These are phyloP conservation scores for Yamadazyma epiphylla DNA, from an alignment of 1,139 yeast genomes.

Conservation along the genomic window DNA sequence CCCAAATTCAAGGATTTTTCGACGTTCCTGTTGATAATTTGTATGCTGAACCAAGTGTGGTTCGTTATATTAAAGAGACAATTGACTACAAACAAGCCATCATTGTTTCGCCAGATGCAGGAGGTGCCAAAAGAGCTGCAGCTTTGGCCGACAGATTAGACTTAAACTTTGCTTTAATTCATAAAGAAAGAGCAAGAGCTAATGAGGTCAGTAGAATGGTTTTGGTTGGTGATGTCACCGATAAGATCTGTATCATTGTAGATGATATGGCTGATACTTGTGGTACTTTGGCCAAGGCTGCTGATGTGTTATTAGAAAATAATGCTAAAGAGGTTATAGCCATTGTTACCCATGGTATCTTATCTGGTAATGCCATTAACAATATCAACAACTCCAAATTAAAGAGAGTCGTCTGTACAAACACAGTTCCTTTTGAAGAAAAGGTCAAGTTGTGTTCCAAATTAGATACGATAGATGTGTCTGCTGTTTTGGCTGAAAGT, in stretches of 20 bases:
- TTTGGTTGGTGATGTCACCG: constrained; percentile 89
- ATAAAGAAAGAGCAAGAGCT: constrained; percentile 93
- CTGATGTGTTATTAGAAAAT: constrained; percentile 78
- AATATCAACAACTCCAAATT: constrained; percentile 77
- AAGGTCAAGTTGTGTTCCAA: constrained; percentile 68
- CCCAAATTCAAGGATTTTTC: constrained; percentile 96
- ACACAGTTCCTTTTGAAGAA: constrained; percentile 88
- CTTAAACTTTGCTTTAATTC: constrained; percentile 91
- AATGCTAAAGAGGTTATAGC: constrained; percentile 87
- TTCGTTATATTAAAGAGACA: constrained; percentile 78
- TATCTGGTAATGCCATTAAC: constrained; percentile 83
- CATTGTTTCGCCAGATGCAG: constrained; percentile 96
- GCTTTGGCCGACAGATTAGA: constrained; percentile 90
- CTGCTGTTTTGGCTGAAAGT: constrained; percentile 92
- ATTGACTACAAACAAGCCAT: constrained; percentile 66
- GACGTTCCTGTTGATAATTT: constrained; percentile 94
- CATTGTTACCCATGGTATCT: constrained; percentile 92
- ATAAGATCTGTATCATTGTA: constrained; percentile 82
- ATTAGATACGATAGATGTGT: constrained; percentile 77
- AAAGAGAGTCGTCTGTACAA: constrained; percentile 84
- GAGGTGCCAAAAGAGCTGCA: constrained; percentile 98
- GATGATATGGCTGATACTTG: constrained; percentile 99
- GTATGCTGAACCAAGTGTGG: constrained; percentile 93
- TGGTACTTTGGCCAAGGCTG: constrained; percentile 95
- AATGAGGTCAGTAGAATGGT: constrained; percentile 95